These are phyloP conservation scores for Fonsecaea erecta DNA, from an alignment of 2,329 filamentous ascomycete species.

Conservation along the genomic window DNA sequence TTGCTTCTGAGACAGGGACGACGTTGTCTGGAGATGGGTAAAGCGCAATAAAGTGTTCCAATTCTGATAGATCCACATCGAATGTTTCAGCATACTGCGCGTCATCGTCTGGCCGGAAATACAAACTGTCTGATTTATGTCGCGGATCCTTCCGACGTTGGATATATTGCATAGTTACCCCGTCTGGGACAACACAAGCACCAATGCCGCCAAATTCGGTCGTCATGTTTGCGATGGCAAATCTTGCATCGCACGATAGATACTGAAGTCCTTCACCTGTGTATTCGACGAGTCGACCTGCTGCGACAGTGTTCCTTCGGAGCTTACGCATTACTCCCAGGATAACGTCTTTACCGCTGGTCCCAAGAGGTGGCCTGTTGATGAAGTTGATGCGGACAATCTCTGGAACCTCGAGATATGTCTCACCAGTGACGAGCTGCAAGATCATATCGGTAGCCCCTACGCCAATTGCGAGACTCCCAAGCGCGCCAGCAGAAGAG, in stretches of 20 bases:
- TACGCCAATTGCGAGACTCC: slow-evolving; percentile 51
- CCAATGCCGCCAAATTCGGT: slow-evolving; percentile 37
- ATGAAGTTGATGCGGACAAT: slow-evolving; percentile 49
- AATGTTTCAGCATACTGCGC: slow-evolving; percentile 46
- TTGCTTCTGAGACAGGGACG: slow-evolving; percentile 44
- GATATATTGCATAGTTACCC: slow-evolving; percentile 45
- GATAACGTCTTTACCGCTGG: slow-evolving; percentile 56
- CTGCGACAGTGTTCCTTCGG: slow-evolving; percentile 54
- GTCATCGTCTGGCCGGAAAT: slow-evolving; percentile 48
- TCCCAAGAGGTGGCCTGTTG: slow-evolving; percentile 43
- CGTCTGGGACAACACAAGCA: slow-evolving; percentile 41
- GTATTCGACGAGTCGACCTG: slow-evolving; percentile 53
- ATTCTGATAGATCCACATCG: slow-evolving; percentile 47
- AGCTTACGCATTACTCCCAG: slow-evolving; percentile 51
- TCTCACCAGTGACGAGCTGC: slow-evolving; percentile 53
- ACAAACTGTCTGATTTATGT: slow-evolving; percentile 44
- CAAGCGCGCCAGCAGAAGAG: slow-evolving; percentile 51
- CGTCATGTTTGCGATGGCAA: slow-evolving; percentile 56
- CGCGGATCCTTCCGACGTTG: slow-evolving; percentile 40
- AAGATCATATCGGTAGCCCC: slow-evolving; percentile 54
- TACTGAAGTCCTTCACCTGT: slow-evolving; percentile 48
- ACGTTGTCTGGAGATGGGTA: slow-evolving; percentile 54
- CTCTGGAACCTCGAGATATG: slow-evolving; percentile 55
- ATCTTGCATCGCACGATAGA: slow-evolving; percentile 52
- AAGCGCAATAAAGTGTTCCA: slow-evolving; percentile 46